Base-by-base conservation (phyloP, 2,329 filamentous ascomycete genomes). In the Ceratocystis destructans region DNA sequence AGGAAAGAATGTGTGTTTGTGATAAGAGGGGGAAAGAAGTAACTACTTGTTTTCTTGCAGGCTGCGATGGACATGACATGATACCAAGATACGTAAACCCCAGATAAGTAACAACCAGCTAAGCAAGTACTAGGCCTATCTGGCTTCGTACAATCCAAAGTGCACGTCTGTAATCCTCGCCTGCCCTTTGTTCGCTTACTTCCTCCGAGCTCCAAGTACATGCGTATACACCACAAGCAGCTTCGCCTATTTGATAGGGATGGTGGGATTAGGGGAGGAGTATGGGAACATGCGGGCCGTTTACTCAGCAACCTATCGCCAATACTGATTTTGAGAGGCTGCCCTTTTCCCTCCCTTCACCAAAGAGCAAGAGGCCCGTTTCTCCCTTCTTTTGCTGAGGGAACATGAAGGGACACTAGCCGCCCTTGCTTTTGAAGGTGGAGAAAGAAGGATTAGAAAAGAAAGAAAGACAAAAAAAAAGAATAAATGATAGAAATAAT, bases 371-470 rank as follows among this genome's bases (percentile, higher is more conserved):
- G 37, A 41, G 12, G 37, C 37, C 12, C 37, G 12, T 41, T 41
- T n/a, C 28, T 37, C 28, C 55, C 55, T 37, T 59, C 33, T 8
- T 59, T 25, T 37, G 3, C 10, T 41, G 37, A 41, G 37, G 37
- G 37, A 41, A 41, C 37, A 41, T 15, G 33, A 15, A 41, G 10
- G 37, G 37, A 41, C 37, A 3, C 37, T 41, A 25, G 55, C 5
- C 55, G 55, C 55, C 55, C 55, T 59, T 59, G 55, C 55, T n/a
- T 59, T 12, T 17, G 28, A 61, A 45, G 41, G 41, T 37, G 50
- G 22, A 37, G 46, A 37, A n/a, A 12, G 45, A n/a, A 20, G 31
- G n/a, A 12, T n/a, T 8, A 25, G 48, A 64, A 57, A 37, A 37
- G 12, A 6, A 44, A 55, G 6, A 41, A 55, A 22, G 25, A 37